A percentile compares a stretch with the other conserved stretches of the same genome.
Conservation (phyloP, 2,329 filamentous ascomycete species). For the Aspergillus texensis region DNA sequence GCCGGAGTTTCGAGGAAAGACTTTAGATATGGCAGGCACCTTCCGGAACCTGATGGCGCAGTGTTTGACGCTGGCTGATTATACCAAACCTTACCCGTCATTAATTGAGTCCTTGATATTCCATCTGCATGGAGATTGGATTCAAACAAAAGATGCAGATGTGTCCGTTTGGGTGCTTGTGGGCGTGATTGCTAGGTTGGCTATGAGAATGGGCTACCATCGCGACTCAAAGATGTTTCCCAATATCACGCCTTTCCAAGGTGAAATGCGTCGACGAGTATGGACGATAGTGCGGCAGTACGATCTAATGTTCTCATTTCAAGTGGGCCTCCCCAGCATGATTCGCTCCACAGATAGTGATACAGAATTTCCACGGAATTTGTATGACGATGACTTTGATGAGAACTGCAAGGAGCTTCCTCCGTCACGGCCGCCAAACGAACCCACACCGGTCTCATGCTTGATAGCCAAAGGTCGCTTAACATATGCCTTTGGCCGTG, state of each 20-base stretch:
- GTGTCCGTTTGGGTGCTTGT: constrained; percentile 62
- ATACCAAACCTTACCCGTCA: constrained; percentile 62
- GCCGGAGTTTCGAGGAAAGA: constrained; percentile 62
- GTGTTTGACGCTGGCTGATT: constrained; percentile 64
- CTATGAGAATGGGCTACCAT: constrained; percentile 69
- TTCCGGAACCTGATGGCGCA: constrained; percentile 62
- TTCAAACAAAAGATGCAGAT: constrained; percentile 61
- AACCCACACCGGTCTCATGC: constrained; percentile 60
- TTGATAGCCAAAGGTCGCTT: constrained; percentile 51
- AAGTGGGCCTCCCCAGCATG: constrained; percentile 69
- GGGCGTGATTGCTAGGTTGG: constrained; percentile 62
- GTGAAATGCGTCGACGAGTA: constrained; percentile 58
- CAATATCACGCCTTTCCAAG: constrained; percentile 62
- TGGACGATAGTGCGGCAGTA: constrained; percentile 58
- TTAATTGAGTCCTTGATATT: constrained; percentile 65
- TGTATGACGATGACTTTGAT: constrained; percentile 67
- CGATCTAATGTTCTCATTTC: constrained; percentile 67
- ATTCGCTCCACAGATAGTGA: constrained; percentile 66
- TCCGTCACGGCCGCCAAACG: constrained; percentile 56
- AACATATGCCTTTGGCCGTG: constrained; percentile 46
- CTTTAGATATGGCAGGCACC: constrained; percentile 48
- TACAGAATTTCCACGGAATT: constrained; percentile 62
- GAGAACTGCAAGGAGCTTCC: constrained; percentile 60
- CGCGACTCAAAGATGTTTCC: constrained; percentile 63
- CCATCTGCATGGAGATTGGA: constrained; percentile 64